Base-by-base conservation (phyloP, 495 filamentous ascomycete species). In the Penicillium taxi region DNA sequence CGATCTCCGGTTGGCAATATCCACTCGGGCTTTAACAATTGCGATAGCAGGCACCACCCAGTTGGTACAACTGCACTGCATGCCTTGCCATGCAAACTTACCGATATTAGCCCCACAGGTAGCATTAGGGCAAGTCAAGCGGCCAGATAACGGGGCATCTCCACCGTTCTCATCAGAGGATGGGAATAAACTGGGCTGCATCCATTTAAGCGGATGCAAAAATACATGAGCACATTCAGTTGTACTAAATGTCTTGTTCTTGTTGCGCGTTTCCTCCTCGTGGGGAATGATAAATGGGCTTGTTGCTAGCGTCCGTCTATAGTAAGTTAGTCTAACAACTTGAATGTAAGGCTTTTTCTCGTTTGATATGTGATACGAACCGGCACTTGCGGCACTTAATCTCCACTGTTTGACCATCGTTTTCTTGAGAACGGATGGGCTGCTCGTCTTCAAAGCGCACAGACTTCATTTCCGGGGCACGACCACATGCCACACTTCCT, bases 31-130 rank as follows among this genome's bases (percentile, higher is more conserved):
- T 58, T 78, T 82, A 23, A 84, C 79, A 38, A 96, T 63, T 41
- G 79, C 86, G 49, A 96, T 87, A 6, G 82, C 88, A n/a, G 93
- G 93, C 13, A 86, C 78, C 7, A 94, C 70, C 88, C 93, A 95
- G 21, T 82, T 74, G 24, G 80, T 78, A 59, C 91, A 96, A 45
- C 81, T 94, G 64, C 91, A 98, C 59, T 76, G 80, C 67, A 96
- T 77, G 37, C 93, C 91, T 53, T 93, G 84, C 90, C 93, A 98
- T 19, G 88, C 83, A 50, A 95, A 96, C 44, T 89, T 81, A 26
- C 93, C 91, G 15, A 96, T 77, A 31, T 87, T 85, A 15, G 32
- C 26, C 14, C 37, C 37, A 24, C 37, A 39, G 11, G 28, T 24
- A 6, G 27, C 18, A 31, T 39, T 39, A 1, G 37, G 37, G 14